A percentile compares a stretch with the other conserved stretches of the same genome.
Evolutionary conservation across 495 filamentous ascomycete genomes (phyloP).

Genomic region (Podospora bellae-mahoneyi): DNA sequence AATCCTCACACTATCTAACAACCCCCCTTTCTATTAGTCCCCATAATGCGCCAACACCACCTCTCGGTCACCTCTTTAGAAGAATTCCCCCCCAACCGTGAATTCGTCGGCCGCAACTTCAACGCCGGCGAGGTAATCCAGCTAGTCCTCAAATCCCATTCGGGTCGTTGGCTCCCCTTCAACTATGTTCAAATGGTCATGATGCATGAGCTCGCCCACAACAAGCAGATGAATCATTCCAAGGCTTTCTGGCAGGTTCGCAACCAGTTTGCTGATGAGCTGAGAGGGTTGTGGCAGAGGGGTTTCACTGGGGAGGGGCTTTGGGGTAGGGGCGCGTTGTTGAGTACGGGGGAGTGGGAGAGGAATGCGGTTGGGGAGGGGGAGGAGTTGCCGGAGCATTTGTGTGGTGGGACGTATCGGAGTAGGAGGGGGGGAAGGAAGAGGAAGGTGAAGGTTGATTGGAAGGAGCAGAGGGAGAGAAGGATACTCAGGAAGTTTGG

Average conservation of each 20-base stretch:
- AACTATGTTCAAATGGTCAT: conserved; percentile 79
- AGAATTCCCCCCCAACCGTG: conserved; percentile 68
- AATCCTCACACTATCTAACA: not conserved
- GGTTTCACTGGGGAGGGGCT: conserved; percentile 73
- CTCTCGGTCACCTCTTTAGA: conserved; percentile 70
- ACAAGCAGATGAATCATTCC: conserved; percentile 80
- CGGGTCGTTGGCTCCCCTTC: conserved; percentile 69
- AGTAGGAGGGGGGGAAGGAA: conserved; percentile 52
- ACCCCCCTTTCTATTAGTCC: conserved; percentile 35
- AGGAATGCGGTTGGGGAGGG: conserved; percentile 47
- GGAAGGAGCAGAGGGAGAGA: conserved; percentile 61
- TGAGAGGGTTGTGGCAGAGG: conserved; percentile 60
- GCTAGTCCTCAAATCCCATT: conserved; percentile 64
- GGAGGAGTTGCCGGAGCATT: conserved; percentile 56
- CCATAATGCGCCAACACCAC: conserved; percentile 67
- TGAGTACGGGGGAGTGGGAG: conserved; percentile 58
- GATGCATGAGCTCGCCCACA: conserved; percentile 79
- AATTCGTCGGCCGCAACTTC: conserved; percentile 78
- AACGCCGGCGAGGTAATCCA: conserved; percentile 82
- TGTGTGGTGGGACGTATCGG: conserved; percentile 68
- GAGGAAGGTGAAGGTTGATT: conserved; percentile 49
- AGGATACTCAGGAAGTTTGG: conserved; percentile 75
- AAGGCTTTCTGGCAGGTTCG: conserved; percentile 69
- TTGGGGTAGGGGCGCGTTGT: conserved; percentile 63
- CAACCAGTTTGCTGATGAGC: conserved; percentile 61